phyloP scores from a whole-genome alignment of 768 basidiomycete genomes.

The Leucosporidium creatinivorum region DNA sequence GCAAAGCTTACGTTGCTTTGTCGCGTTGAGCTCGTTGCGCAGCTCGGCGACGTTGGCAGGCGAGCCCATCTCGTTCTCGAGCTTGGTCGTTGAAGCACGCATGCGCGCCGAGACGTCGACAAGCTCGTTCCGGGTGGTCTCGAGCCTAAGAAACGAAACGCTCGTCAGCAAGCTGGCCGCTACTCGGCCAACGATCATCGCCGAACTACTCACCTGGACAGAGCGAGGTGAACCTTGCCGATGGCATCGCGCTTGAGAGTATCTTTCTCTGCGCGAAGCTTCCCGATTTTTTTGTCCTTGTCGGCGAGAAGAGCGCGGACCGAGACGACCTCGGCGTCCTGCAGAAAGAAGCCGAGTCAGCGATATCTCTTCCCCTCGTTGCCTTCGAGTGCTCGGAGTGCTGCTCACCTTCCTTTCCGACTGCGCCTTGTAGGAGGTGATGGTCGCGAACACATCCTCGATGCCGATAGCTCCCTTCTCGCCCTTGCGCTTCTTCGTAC shows the following conservation, averaged over 20 bases:
- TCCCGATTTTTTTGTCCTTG: not conserved
- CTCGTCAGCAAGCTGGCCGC: not conserved
- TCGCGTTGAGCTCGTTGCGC: not conserved
- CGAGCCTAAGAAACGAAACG: not conserved
- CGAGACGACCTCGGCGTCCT: conserved; percentile 2
- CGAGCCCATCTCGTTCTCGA: not conserved
- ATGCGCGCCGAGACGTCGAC: not conserved
- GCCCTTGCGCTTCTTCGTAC: not conserved
- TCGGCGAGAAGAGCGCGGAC: not conserved
- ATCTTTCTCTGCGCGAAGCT: not conserved
- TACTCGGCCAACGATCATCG: not conserved
- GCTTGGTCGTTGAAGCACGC: not conserved
- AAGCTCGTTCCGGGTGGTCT: not conserved
- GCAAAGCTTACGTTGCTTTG: not conserved
- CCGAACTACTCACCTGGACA: not conserved
- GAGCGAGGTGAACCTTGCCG: not conserved
- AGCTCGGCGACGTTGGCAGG: not conserved
- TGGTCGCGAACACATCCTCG: not conserved
- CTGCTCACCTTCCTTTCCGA: not conserved
- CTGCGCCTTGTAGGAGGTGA: not conserved
- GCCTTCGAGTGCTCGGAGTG: not conserved
- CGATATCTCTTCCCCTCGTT: not conserved
- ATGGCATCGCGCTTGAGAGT: conserved; percentile 5
- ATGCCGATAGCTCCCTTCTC: not conserved
- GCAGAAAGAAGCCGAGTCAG: not conserved